phyloP scores from a whole-genome alignment of 2,329 filamentous ascomycete species.

The Arthrobotrys sphaeroides region DNA sequence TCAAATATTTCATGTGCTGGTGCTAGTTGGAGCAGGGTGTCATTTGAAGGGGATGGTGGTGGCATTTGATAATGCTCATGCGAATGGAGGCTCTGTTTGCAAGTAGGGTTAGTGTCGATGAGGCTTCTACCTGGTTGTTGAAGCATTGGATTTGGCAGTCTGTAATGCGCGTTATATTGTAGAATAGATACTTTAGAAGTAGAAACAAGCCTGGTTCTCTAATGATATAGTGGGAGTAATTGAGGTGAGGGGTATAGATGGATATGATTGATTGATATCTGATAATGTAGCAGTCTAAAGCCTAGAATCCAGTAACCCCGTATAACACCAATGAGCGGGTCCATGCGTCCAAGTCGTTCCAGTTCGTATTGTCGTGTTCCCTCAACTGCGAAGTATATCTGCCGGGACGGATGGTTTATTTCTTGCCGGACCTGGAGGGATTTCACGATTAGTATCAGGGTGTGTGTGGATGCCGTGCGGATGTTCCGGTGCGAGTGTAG shows the following conservation, averaged over 20 bases:
- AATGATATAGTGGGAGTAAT: not conserved
- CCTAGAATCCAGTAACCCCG: slow-evolving; percentile 43
- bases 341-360: slow-evolving; percentile 19
- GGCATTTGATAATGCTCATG: slow-evolving; percentile 87
- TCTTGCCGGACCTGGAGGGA: slow-evolving; percentile 55
- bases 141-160: not conserved
- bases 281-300: slow-evolving; percentile 42
- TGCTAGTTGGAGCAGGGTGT: slow-evolving; percentile 80
- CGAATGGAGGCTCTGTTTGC: slow-evolving; percentile 57
- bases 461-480: not conserved
- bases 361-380: slow-evolving; percentile 22
- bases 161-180: not conserved
- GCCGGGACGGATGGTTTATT: slow-evolving; percentile 40
- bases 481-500: not conserved
- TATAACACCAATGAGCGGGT: slow-evolving; percentile 44
- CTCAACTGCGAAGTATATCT: not conserved
- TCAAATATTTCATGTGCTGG: slow-evolving; percentile 93
- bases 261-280: slow-evolving; percentile 16
- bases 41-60: slow-evolving; percentile 83
- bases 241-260: slow-evolving; percentile 6
- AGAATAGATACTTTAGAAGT: not conserved
- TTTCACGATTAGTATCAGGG: slow-evolving; percentile 7
- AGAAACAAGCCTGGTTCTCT: not conserved
- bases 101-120: not conserved
- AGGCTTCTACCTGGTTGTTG: not conserved